These are phyloP conservation scores for Eucalyptus cloeziana DNA, from an alignment of 345 rosid genomes.

Conservation along the genomic window DNA sequence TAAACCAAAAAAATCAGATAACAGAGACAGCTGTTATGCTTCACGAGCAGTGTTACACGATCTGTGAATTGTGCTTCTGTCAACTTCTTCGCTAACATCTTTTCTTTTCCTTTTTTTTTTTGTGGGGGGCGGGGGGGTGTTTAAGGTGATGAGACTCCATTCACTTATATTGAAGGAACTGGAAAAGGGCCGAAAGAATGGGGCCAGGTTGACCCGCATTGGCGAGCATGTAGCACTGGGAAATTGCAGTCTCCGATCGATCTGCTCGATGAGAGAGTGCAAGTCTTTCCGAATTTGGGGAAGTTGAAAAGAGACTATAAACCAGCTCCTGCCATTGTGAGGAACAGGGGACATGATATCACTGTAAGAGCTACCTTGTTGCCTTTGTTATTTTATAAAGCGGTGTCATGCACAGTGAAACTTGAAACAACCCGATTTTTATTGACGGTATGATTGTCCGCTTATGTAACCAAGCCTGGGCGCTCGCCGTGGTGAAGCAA, in stretches of 20 bases:
- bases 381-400: not conserved
- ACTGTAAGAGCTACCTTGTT: constrained; percentile 9
- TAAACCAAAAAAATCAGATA: not conserved
- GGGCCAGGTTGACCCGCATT: constrained; percentile 30
- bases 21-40: not conserved
- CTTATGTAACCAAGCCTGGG: not conserved
- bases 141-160: constrained; percentile 29
- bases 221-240: constrained; percentile 45
- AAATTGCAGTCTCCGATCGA: constrained; percentile 65
- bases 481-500: not conserved
- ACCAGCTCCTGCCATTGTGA: constrained; percentile 42
- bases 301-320: constrained; percentile 30
- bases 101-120: not conserved
- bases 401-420: not conserved
- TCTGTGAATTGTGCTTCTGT: not conserved
- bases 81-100: not conserved
- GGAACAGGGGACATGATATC: constrained; percentile 64
- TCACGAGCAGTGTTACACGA: not conserved
- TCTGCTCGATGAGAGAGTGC: constrained; percentile 12
- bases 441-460: no score
- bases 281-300: constrained; percentile 8
- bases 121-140: no score
- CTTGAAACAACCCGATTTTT: not conserved
- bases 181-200: constrained; percentile 37
- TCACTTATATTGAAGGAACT: constrained; percentile 17